Evolutionary conservation across 2,329 filamentous ascomycete genomes (phyloP).

Genomic region (Acephala macrosclerotiorum): DNA sequence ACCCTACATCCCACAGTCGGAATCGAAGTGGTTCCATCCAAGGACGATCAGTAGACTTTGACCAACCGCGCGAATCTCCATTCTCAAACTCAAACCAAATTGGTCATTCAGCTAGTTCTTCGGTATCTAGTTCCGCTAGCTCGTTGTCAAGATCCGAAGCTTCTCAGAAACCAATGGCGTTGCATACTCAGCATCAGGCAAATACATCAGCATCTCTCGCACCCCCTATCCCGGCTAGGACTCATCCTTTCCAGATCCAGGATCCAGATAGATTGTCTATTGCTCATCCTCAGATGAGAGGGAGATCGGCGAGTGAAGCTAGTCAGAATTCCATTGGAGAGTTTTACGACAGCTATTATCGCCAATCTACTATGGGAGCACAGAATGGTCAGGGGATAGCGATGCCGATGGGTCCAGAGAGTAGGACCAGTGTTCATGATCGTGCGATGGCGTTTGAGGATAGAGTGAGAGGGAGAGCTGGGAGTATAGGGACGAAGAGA

Average conservation of each 20-base stretch:
- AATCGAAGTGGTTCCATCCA: slow-evolving; percentile 33
- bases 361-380: slow-evolving; percentile 23
- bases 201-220: background rate
- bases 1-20: slow-evolving; percentile 24
- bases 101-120: slow-evolving; percentile 17
- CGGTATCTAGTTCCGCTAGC: slow-evolving; percentile 17
- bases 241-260: background rate
- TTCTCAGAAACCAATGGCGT: slow-evolving; percentile 6
- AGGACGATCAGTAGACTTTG: slow-evolving; percentile 33
- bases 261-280: background rate
- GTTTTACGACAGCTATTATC: slow-evolving; percentile 39
- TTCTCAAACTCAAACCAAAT: slow-evolving; percentile 42
- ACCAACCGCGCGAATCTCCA: slow-evolving; percentile 30
- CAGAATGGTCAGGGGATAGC: slow-evolving; percentile 7
- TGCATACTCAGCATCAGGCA: background rate
- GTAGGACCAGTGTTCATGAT: background rate
- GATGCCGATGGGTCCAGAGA: background rate
- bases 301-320: slow-evolving; percentile 22
- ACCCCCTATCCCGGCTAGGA: background rate
- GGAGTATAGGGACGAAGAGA: background rate
- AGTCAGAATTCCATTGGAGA: slow-evolving; percentile 31
- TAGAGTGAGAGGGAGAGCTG: background rate
- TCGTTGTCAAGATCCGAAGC: background rate
- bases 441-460: background rate
- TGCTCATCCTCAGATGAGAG: background rate